Evolutionary conservation across 1,284 basidiomycete genomes (phyloP).

Genomic region (Ganoderma resinaceum): DNA sequence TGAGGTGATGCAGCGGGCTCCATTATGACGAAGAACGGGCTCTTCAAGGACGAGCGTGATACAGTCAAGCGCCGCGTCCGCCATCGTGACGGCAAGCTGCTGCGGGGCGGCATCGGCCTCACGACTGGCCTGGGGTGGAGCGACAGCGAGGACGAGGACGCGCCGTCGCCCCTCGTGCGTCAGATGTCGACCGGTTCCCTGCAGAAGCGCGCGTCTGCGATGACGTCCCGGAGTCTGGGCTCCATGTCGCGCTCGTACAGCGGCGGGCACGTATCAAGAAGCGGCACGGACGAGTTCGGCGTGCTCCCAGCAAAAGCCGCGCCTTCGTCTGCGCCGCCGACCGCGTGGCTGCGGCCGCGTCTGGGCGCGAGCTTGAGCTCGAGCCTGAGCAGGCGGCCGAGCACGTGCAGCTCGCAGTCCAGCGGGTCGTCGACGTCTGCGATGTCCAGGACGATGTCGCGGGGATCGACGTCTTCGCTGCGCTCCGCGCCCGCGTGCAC

Average conservation of each 20-base stretch:
- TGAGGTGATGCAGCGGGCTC: conserved; percentile 36
- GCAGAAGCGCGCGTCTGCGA: conserved; percentile 26
- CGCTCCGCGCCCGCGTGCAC: conserved; percentile 25
- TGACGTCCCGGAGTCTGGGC: conserved; percentile 26
- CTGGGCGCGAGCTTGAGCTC: conserved; percentile 14
- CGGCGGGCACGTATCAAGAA: conserved; percentile 30
- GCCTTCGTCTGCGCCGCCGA: conserved; percentile 35
- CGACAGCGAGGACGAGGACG: conserved; percentile 85
- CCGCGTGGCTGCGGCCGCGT: conserved; percentile 34
- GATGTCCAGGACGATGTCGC: conserved; percentile 26
- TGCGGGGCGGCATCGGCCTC: conserved; percentile 74
- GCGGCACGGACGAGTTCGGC: conserved; percentile 30
- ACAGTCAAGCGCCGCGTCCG: conserved; percentile 65
- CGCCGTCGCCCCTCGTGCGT: conserved; percentile 74
- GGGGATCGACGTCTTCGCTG: conserved; percentile 29
- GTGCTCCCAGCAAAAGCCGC: conserved; percentile 22
- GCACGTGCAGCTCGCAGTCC: conserved; percentile 35
- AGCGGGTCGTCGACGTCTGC: conserved; percentile 22
- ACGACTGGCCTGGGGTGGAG: conserved; percentile 85
- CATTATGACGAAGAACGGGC: conserved; percentile 55
- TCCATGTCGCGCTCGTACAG: conserved; percentile 44
- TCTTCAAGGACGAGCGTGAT: conserved; percentile 68
- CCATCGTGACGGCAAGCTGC: conserved; percentile 70
- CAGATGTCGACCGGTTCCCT: conserved; percentile 64
- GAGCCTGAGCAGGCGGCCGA: conserved; percentile 25